Conservation (phyloP, 768 basidiomycete genomes). For the Xerocomellus dryophilus region DNA sequence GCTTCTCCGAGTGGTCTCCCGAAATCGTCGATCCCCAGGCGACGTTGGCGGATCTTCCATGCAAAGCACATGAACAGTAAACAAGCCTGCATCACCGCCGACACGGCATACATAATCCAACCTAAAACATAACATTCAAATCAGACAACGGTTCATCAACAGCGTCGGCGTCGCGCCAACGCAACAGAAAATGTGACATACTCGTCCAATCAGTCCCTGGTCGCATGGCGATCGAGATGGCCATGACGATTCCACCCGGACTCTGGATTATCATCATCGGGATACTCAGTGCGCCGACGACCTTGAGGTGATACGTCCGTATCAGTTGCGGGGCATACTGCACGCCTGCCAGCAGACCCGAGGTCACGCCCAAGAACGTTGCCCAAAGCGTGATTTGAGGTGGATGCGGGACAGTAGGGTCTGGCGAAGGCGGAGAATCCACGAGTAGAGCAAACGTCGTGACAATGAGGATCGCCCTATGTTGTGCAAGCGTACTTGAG, state of each 20-base stretch:
- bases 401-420: constrained; percentile 34
- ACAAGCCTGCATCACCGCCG: constrained; percentile 79
- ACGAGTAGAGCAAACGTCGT: constrained; percentile 62
- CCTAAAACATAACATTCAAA: constrained; percentile 37
- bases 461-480: constrained; percentile 44
- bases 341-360: constrained; percentile 70
- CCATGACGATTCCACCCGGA: constrained; percentile 87
- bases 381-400: constrained; percentile 62
- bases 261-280: constrained; percentile 96
- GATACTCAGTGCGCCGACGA: constrained; percentile 91
- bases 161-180: too few species aligned
- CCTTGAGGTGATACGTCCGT: constrained; percentile 70
- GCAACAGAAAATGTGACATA: constrained; percentile 38
- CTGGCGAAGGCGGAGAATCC: constrained; percentile 39
- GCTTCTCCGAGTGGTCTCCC: constrained; percentile 51
- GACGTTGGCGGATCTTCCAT: constrained; percentile 79
- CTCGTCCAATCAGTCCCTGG: constrained; percentile 87
- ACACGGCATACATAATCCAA: constrained; percentile 78
- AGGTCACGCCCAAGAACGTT: constrained; percentile 80
- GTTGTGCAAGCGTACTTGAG: not conserved
- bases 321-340: constrained; percentile 89
- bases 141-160: not conserved
- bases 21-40: constrained; percentile 84
- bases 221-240: constrained; percentile 71
- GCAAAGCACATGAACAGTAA: constrained; percentile 81